A percentile compares a stretch with the other conserved stretches of the same genome.
These are phyloP conservation scores for Erigeron canadensis DNA, from an alignment of 129 eudicot species.

Conservation along the genomic window DNA sequence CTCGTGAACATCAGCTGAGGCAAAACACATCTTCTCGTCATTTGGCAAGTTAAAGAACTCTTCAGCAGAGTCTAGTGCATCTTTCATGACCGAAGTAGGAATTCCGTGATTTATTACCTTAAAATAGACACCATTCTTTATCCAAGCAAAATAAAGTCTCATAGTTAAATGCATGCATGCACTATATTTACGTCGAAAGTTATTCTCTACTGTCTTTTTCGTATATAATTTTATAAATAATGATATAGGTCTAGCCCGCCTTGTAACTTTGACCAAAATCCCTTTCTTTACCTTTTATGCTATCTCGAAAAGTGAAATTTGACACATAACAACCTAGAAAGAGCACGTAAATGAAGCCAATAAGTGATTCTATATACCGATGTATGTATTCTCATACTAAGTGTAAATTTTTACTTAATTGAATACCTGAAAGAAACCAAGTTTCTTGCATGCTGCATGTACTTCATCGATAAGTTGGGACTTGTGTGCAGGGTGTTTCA, in stretches of 20 bases:
- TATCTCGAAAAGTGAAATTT: constrained; percentile 9
- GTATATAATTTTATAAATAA: background rate
- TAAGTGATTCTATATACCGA: constrained; percentile 8
- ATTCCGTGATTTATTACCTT: constrained; percentile 81
- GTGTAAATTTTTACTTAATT: background rate
- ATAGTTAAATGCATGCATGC: constrained; percentile 41
- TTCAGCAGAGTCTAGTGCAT: constrained; percentile 54
- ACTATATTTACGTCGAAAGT: constrained; percentile 16
- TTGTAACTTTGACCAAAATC: constrained; percentile 1
- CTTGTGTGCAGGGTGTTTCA: constrained; percentile 40
- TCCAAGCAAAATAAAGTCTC: background rate
- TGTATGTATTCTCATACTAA: constrained; percentile 12
- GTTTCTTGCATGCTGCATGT: constrained; percentile 52
- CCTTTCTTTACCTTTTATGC: constrained; percentile 17
- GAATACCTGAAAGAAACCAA: constrained; percentile 68
- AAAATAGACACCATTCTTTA: constrained; percentile 15
- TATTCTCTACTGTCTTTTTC: constrained; percentile 9
- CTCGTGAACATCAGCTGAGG: constrained; percentile 52
- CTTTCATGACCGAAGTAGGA: constrained; percentile 37
- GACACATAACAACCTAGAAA: constrained; percentile 21
- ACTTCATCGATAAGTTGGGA: constrained; percentile 38
- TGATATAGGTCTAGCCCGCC: constrained; percentile 11
- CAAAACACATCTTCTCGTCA: constrained; percentile 49
- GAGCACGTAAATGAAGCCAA: constrained; percentile 17
- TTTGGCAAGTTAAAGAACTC: constrained; percentile 53